Evolutionary conservation across 2,329 filamentous ascomycete species (phyloP), one percentile per base, ranked within the genome.

Genomic region (Colletotrichum brevisporum): DNA sequence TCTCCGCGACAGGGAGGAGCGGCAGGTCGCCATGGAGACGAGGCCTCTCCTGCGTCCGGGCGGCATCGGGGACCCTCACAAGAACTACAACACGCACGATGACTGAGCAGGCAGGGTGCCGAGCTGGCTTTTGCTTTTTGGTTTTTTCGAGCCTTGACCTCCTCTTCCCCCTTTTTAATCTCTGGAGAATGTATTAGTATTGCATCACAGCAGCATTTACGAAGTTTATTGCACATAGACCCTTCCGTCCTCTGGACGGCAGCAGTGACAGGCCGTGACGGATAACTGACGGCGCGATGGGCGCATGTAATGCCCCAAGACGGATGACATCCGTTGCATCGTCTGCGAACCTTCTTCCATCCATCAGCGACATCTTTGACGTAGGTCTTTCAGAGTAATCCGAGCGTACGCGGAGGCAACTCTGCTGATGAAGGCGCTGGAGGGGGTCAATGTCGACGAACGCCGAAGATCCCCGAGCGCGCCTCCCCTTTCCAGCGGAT

Each of bases 41-140:
- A 82, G 86, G 70, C 86, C 86, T 5, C 76, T 88, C 50, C 77
- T 88, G 51, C 82, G 79, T 47, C 84, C 84, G 0, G 85, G 84
- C 5, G 84, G 85, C 52, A 86, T 85, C 47, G 85, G 85, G 21
- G 84, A 83, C 71, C 81, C 82, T 26, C 77, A 79, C 69, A 79
- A 75, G 70, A 80, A 77, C 65, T 84, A 84, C 70, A 76, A 79
- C 69, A 75, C 76, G 50, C 31, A 69, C 21, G 57, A 70, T 54
- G 41, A 62, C 59, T 62, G 41, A 62, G 21, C 10, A n/a, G 26
- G 21, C 8, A 13, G 36, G 54, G 21, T 47, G 18, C 51, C 36
- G 59, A 36, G 50, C 24, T 24, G 50, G 59, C 24, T 31, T 54
- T 31, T 36, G 10, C 43, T 39, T 13, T 52, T 60, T 27, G 8